Evolutionary conservation across 306 rosid genomes (phyloP).

Genomic region (Mimosa pudica): DNA sequence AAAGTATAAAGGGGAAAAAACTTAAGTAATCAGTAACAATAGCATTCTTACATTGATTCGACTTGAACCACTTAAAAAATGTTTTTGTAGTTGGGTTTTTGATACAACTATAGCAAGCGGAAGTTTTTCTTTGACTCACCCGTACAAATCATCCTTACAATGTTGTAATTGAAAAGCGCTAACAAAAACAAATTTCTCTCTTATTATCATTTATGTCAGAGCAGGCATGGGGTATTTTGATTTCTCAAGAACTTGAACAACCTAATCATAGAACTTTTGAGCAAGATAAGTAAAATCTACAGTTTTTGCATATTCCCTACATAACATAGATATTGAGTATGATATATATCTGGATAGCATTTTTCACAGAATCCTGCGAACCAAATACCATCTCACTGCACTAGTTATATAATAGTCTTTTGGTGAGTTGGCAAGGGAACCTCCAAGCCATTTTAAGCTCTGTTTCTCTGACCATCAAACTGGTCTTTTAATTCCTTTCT

Average conservation of each 20-base stretch:
- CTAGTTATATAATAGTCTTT: slow-evolving; percentile 6
- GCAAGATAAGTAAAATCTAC: neutral
- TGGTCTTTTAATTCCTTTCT: neutral
- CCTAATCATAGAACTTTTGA: neutral
- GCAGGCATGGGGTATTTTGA: neutral
- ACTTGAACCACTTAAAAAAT: neutral
- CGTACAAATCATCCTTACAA: neutral
- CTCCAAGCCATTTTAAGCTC: too few species aligned
- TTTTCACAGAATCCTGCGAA: neutral
- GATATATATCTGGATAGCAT: neutral
- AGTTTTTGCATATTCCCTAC: neutral
- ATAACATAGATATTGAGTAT: neutral
- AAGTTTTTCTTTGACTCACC: neutral
- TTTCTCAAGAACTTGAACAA: neutral
- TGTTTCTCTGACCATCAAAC: neutral
- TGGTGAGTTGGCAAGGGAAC: neutral
- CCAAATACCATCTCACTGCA: neutral
- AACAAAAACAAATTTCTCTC: neutral
- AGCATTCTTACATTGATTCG: neutral
- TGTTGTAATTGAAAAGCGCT: neutral
- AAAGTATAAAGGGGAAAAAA: slow-evolving; percentile 25
- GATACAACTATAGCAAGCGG: neutral
- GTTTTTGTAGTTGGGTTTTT: neutral
- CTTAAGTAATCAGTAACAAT: slow-evolving; percentile 18
- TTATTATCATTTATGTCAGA: neutral